Conservation (phyloP, 768 basidiomycete species). For the Panellus pusillus region DNA sequence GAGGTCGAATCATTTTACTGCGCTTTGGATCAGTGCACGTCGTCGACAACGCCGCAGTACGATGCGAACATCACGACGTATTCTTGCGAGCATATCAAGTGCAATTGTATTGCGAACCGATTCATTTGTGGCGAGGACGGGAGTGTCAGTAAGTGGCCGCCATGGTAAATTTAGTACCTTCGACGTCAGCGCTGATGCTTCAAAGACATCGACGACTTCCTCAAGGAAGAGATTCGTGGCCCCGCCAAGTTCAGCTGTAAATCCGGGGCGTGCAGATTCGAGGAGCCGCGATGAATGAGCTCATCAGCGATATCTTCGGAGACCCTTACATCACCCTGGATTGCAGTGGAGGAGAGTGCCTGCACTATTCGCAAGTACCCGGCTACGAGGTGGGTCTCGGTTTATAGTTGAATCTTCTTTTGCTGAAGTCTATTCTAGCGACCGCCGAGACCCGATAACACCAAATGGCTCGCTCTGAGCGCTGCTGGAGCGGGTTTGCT, state of each 20-base stretch:
- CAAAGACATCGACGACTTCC: slow-evolving; percentile 90
- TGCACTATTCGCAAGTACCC: slow-evolving; percentile 92
- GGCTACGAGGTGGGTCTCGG: slow-evolving; percentile 69
- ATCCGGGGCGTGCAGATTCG: slow-evolving; percentile 80
- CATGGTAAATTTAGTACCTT: background rate
- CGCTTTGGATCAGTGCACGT: slow-evolving; percentile 69
- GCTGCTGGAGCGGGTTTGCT: slow-evolving; percentile 75
- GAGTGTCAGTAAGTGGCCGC: slow-evolving; percentile 71
- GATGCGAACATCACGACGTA: slow-evolving; percentile 75
- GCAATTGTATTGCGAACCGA: slow-evolving; percentile 88
- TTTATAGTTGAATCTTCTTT: background rate
- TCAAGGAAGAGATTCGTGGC: slow-evolving; percentile 85
- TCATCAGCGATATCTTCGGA: slow-evolving; percentile 93
- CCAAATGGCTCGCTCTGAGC: slow-evolving; percentile 79
- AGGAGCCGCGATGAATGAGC: slow-evolving; percentile 94
- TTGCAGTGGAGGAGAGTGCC: slow-evolving; percentile 89
- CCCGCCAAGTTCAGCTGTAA: slow-evolving; percentile 86
- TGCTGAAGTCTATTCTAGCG: slow-evolving; percentile 37
- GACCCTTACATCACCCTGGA: slow-evolving; percentile 85
- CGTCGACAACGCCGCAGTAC: slow-evolving; percentile 47
- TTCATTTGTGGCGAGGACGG: slow-evolving; percentile 97
- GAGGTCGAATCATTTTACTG: slow-evolving; percentile 96
- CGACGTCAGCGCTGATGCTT: background rate
- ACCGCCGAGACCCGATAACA: slow-evolving; percentile 84
- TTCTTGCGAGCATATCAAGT: slow-evolving; percentile 80